phyloP scores from a whole-genome alignment of 768 basidiomycete genomes.

The Rhodotorula paludigena region DNA sequence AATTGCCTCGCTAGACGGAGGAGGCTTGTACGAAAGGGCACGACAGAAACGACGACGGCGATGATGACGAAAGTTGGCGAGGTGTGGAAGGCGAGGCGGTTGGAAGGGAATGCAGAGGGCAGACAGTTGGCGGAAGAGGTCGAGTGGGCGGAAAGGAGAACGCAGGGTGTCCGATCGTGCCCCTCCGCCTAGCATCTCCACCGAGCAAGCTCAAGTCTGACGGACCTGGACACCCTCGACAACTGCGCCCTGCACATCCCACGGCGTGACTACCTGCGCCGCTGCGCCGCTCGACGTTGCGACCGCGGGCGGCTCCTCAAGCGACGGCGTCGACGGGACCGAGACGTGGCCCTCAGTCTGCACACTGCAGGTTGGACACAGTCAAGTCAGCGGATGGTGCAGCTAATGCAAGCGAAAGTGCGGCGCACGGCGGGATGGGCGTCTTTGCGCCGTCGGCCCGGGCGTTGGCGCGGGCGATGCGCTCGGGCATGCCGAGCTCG shows the following conservation, averaged over 20 bases:
- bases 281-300: conserved; percentile 1
- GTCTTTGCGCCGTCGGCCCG: conserved; percentile 37
- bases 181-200: not conserved
- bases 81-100: not conserved
- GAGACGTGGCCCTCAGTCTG: conserved; percentile 28
- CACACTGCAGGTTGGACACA: not conserved
- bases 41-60: not conserved
- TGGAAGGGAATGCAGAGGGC: not conserved
- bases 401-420: not conserved
- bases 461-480: conserved; percentile 36
- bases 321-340: conserved; percentile 11
- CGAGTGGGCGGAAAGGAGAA: not conserved
- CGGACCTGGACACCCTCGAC: conserved; percentile 74
- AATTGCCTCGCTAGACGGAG: not conserved
- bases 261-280: conserved; percentile 67
- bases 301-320: conserved; percentile 23
- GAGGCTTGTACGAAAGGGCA: not conserved
- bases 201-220: not conserved
- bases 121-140: too few relatives aligned
- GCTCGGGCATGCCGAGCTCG: conserved; percentile 37
- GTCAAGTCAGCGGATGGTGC: not conserved
- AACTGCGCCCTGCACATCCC: conserved; percentile 92
- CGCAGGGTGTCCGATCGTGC: too few relatives aligned
- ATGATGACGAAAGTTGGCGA: not conserved
- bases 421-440: conserved; percentile 32